Base-by-base conservation (phyloP, 768 basidiomycete genomes). In the Agrocybe pediades region DNA sequence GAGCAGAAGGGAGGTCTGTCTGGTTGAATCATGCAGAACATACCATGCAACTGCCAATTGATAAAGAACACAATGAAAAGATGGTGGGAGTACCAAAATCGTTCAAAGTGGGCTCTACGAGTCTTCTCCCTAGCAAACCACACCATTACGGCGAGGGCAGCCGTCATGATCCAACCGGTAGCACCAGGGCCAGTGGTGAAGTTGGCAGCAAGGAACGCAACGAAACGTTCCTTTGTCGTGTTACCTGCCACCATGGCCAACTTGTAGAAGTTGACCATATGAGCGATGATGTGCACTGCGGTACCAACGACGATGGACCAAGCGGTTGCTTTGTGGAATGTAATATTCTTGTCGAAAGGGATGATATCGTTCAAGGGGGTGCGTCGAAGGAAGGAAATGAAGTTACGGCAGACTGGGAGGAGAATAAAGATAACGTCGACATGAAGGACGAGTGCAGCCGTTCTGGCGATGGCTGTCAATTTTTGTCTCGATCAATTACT, bases 11-110 rank as follows among this genome's bases (percentile, higher is more conserved):
- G 93, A 0, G 90, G 80, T 50, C 90, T 79, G 71, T 97, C 93
- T 21, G 95, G 94, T 71, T 90, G 74, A 74, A 95, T 92, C 91
- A 95, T 93, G 74, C 93, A 95, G 83, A 92, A 95, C 90, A 95
- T 89, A 49, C 94, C 94, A 65, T 95, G 95, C 25, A 96, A 76
- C 68, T 98, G 95, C 95, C 95, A 97, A 66, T 79, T 76, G 68
- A 93, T 81, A 78, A 98, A 97, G 83, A 96, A 96, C 53, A 91
- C 67, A 64, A 96, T 83, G 76, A 95, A 96, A 56, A 97, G 77
- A 68, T 97, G 90, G 66, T 92, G 86, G 8, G 84, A 80, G 69
- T 92, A 93, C 88, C 90, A 94, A 76, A 95, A 95, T 65, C 79
- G 74, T 74, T 98, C 94, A 61, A 95, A 98, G 61, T 86, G 82